phyloP scores from a whole-genome alignment of 352 stramenopile species.

The Phytophthora cryptogea region DNA sequence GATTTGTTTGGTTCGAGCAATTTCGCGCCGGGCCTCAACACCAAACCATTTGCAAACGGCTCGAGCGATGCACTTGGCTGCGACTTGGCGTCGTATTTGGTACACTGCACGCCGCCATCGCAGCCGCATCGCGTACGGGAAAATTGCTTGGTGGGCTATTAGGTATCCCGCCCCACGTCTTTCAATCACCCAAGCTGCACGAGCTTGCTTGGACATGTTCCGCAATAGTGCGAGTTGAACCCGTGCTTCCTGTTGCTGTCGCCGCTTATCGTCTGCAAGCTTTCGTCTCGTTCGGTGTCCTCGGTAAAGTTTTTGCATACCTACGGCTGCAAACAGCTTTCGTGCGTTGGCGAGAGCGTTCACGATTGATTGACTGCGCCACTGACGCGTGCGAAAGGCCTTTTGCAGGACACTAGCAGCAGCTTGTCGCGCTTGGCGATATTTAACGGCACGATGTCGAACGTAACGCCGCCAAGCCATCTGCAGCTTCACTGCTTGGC shows the following conservation, averaged over 20 bases:
- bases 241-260: constrained; percentile 31
- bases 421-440: constrained; percentile 31
- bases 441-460: constrained; percentile 19
- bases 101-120: constrained; percentile 32
- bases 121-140: constrained; percentile 45
- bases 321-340: constrained; percentile 39
- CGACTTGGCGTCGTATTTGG: constrained; percentile 28
- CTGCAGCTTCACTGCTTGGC: constrained; percentile 56
- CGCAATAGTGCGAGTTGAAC: constrained; percentile 41
- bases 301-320: constrained; percentile 47
- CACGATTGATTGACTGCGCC: constrained; percentile 48
- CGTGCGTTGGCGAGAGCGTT: constrained; percentile 39
- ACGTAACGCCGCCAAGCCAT: constrained; percentile 49
- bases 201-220: constrained; percentile 44
- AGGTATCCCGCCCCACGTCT: constrained; percentile 51
- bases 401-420: constrained; percentile 42
- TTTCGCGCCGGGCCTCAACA: constrained; percentile 15
- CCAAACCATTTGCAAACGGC: constrained; percentile 29
- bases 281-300: constrained; percentile 31
- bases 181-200: constrained; percentile 50
- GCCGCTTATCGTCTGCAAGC: constrained; percentile 16
- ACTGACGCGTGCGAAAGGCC: constrained; percentile 38
- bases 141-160: constrained; percentile 46
- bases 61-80: constrained; percentile 19
- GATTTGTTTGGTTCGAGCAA: constrained; percentile 16